A percentile compares a stretch with the other conserved stretches of the same genome.
phyloP scores from a whole-genome alignment of 257 asterid genomes.

The Solanum ossicruentum region DNA sequence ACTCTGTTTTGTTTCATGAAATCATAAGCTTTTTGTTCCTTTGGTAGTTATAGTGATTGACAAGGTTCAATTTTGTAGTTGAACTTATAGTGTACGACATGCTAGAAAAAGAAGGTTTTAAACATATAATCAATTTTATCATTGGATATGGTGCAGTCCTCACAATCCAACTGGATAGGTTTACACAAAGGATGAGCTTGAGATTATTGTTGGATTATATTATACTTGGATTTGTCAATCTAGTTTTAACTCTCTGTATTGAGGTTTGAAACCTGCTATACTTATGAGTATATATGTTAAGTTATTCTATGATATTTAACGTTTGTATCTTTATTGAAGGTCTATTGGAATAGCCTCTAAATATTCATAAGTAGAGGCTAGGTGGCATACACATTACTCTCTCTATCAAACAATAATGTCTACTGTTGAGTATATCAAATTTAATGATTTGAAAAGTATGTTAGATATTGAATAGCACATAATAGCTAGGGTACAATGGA shows the following conservation, averaged over 20 bases:
- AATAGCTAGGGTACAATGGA: no score
- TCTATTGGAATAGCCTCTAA: no score
- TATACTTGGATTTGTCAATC: no score
- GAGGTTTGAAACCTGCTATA: neutral
- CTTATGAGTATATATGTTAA: no score
- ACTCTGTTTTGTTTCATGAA: neutral
- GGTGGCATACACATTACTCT: no score
- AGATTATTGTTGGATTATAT: conserved; percentile 43
- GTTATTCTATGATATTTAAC: neutral
- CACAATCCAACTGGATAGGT: conserved; percentile 96
- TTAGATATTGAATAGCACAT: no score
- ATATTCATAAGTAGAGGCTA: no score
- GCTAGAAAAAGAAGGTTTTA: neutral
- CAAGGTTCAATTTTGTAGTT: neutral
- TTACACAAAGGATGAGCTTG: conserved; percentile 66
- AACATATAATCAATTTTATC: neutral
- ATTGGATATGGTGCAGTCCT: conserved; percentile 47
- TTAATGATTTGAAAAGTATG: no score
- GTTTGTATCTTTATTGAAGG: neutral
- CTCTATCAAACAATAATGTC: no score
- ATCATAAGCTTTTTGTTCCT: neutral
- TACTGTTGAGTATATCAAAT: no score
- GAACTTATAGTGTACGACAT: neutral
- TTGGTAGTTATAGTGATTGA: neutral
- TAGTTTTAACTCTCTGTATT: no score